phyloP scores from a whole-genome alignment of 225 moss, liverwort and hornwort species.

The Pleurozium schreberi region DNA sequence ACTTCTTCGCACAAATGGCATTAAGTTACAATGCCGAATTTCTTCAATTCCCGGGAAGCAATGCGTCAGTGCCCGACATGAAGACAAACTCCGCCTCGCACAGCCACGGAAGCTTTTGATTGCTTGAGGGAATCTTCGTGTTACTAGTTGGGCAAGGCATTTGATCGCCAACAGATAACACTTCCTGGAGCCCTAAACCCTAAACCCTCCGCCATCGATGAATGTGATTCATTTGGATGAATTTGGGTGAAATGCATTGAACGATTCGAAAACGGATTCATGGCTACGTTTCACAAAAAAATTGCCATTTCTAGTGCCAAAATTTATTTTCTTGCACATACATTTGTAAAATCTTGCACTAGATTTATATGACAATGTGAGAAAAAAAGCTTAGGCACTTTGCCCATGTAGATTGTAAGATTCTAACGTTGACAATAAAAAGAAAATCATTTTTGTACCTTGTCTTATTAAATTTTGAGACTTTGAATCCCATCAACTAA shows the following conservation, averaged over 20 bases:
- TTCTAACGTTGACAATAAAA: not conserved
- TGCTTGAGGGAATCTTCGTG: not conserved
- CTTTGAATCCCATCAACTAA: not conserved
- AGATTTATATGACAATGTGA: not conserved
- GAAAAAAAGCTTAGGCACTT: not conserved
- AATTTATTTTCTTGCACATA: not conserved
- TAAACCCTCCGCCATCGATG: not conserved
- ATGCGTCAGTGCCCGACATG: not conserved
- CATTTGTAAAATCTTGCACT: accelerated
- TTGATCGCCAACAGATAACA: not conserved
- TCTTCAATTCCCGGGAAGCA: not conserved
- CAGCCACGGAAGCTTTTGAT: not conserved
- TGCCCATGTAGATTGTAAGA: accelerated
- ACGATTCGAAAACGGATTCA: not conserved
- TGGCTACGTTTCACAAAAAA: too few relatives aligned
- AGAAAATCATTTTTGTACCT: not conserved
- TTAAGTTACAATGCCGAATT: not conserved
- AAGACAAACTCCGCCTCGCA: not conserved
- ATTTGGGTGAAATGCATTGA: not conserved
- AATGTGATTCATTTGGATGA: not conserved
- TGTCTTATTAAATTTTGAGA: not conserved
- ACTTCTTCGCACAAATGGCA: not conserved
- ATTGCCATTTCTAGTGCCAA: not conserved
- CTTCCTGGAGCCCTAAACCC: not conserved
- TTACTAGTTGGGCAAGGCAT: not conserved